phyloP scores from a whole-genome alignment of 2,329 filamentous ascomycete species.

The Nemania diffusa region DNA sequence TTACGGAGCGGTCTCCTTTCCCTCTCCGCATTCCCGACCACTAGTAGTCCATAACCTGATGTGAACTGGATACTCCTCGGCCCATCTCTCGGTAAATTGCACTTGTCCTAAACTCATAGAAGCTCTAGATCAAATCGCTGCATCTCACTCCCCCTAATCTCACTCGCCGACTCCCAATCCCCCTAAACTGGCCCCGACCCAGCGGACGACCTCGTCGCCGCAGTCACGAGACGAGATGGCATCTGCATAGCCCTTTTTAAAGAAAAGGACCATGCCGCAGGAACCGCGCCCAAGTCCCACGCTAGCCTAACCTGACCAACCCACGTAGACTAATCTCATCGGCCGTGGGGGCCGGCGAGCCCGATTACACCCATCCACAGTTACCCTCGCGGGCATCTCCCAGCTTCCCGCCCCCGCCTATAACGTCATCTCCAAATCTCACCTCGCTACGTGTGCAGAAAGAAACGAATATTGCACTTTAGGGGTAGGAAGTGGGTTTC shows the following conservation, averaged over 20 bases:
- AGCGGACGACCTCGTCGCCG: conserved; percentile 2
- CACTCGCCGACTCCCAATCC: not conserved
- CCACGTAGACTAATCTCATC: conserved; percentile 12
- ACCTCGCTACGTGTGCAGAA: not conserved
- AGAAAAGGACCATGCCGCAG: conserved; percentile 16
- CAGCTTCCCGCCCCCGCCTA: conserved; percentile 18
- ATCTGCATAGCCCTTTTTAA: conserved; percentile 8
- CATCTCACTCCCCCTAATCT: not conserved
- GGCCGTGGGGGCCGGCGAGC: conserved; percentile 16
- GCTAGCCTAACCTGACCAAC: not conserved
- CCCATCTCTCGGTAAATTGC: not conserved
- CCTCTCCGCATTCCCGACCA: not conserved
- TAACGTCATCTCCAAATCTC: not conserved
- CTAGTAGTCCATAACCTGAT: not conserved
- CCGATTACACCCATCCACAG: not conserved
- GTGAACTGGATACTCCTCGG: not conserved
- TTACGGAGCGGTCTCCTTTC: not conserved
- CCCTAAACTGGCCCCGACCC: conserved; percentile 10
- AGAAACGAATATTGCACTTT: not conserved
- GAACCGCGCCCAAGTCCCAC: conserved; percentile 2
- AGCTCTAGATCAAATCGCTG: not conserved
- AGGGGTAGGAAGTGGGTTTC: not conserved
- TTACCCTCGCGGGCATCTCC: not conserved
- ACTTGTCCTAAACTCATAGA: not conserved
- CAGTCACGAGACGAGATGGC: not conserved